A percentile compares a stretch with the other conserved stretches of the same genome.
Conservation (phyloP, 1,139 yeast species). For the Saccharomycopsis crataegensis region DNA sequence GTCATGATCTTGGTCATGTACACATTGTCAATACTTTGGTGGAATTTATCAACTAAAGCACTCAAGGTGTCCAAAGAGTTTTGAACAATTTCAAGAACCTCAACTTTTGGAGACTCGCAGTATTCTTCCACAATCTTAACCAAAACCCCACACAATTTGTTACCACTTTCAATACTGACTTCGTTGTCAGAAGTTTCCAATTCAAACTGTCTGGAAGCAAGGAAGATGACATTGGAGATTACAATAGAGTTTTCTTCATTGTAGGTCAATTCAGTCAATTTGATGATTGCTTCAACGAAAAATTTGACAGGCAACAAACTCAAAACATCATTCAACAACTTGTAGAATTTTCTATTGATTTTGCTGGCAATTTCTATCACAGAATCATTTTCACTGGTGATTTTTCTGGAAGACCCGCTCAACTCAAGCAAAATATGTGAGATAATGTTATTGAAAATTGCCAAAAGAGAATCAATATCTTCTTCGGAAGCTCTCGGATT, state of each 20-base stretch:
- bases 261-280: constrained; percentile 34
- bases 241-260: constrained; percentile 29
- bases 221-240: constrained; percentile 46
- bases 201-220: constrained; percentile 66
- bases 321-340: constrained; percentile 52
- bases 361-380: constrained; percentile 22
- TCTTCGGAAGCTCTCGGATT: constrained; percentile 35
- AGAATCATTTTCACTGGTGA: constrained; percentile 19
- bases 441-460: constrained; percentile 38
- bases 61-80: constrained; percentile 67
- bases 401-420: constrained; percentile 19
- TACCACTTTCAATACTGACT: constrained; percentile 28
- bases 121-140: constrained; percentile 28
- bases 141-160: constrained; percentile 10
- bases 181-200: constrained; percentile 46
- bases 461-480: constrained; percentile 31
- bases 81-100: constrained; percentile 44
- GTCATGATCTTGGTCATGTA: constrained; percentile 43
- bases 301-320: constrained; percentile 67
- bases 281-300: constrained; percentile 60
- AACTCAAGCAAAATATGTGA: constrained; percentile 32
- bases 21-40: constrained; percentile 41
- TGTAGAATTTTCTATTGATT: constrained; percentile 31
- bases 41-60: constrained; percentile 55
- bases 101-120: constrained; percentile 35